Base-by-base conservation (phyloP, 1,284 basidiomycete species). In the Pyrrhoderma lamaoense region DNA sequence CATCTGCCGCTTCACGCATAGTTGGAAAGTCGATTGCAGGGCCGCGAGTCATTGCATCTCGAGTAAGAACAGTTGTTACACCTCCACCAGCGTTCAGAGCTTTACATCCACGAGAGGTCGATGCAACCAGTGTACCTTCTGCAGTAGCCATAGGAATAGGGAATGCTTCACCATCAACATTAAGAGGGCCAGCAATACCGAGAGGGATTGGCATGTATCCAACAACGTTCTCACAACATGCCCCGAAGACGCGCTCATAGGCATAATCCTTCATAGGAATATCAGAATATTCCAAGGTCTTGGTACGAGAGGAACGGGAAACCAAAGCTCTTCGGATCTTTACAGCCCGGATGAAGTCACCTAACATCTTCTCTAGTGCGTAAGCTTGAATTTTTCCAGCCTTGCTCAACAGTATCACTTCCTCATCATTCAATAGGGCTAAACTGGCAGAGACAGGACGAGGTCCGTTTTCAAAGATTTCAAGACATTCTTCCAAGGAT, bases 91-190 rank as follows among this genome's bases (percentile, higher is more conserved):
- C 85, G 64, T 99, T 99, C 58, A 99, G 80, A 0, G 96, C 96
- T 70, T 99, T 99, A 75, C 92, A 96, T 1, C 96, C 95, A 58
- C 96, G 87, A 7, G 94, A 97, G 0, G 95, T 92, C 3, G 94
- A 98, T 0, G 96, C 96, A 52, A 99, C 94, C 46, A 99, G 82
- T 0, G 96, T 98, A 49, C 96, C 96, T 68, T 99, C 96, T 13
- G 96, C 95, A 0, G 96, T 99, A 34, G 96, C 95, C 96, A 99
- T 99, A 14, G 96, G 96, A 58, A 99, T 93, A 47, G 87, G 95
- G 61, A 85, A 83, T 44, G 85, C 68, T 56, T 82, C 74, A 37
- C 90, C 93, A 60, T 99, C 96, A 64, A 99, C 80, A 51, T 82
- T 89, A 45, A 99, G 80, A 2, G 96, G 96, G 4, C 96, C 96